Evolutionary conservation across 176 grass and related monocot genomes (phyloP).

Genomic region (Urochloa ruziziensis): DNA sequence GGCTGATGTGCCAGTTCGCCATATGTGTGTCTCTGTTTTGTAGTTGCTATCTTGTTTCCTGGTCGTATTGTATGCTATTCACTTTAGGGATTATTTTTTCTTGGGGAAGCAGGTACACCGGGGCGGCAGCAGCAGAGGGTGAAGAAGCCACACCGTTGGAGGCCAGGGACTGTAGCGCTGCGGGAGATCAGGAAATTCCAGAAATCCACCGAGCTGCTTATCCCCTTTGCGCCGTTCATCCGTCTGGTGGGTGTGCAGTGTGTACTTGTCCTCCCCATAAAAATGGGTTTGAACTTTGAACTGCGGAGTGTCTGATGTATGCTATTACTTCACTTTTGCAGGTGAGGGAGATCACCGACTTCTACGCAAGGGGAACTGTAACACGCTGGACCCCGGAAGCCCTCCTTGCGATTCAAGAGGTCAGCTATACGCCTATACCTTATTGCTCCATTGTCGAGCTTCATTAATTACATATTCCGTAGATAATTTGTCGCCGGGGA

Average conservation of each 20-base stretch:
- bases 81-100: slow-evolving; percentile 1
- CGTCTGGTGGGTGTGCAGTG: slow-evolving; percentile 49
- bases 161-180: slow-evolving; percentile 47
- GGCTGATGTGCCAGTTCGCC: not conserved
- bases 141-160: not conserved
- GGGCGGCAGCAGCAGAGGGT: not conserved
- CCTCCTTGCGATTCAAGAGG: slow-evolving; percentile 26
- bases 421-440: not conserved
- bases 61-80: not conserved
- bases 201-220: slow-evolving; percentile 38
- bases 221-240: slow-evolving; percentile 57
- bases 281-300: not conserved
- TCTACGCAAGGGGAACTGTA: not conserved
- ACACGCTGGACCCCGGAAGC: slow-evolving; percentile 8
- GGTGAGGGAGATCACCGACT: slow-evolving; percentile 58
- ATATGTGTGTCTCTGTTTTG: not conserved
- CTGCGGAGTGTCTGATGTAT: not conserved
- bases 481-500: not conserved
- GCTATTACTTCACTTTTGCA: slow-evolving; percentile 34
- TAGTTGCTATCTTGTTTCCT: not conserved
- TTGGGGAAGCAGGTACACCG: not conserved
- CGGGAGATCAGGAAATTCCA: slow-evolving; percentile 68
- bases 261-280: not conserved
- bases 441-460: not conserved
- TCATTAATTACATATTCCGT: not conserved